Evolutionary conservation across 352 stramenopile species (phyloP).

Genomic region (Globisporangium cystogenes): DNA sequence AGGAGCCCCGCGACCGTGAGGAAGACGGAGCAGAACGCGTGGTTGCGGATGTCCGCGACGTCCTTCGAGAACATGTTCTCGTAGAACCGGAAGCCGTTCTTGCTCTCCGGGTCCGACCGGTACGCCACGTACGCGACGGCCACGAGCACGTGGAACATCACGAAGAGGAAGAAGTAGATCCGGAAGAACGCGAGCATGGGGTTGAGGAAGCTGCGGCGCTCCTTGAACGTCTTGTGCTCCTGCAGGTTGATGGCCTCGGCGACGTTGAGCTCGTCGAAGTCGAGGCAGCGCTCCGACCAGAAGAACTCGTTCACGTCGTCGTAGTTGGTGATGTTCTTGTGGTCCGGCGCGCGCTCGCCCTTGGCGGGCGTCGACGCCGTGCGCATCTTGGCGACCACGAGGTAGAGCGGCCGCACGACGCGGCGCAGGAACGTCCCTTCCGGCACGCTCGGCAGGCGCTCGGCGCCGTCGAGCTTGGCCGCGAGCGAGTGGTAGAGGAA

Average conservation of each 20-base stretch:
- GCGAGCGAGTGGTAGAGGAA: conserved; percentile 85
- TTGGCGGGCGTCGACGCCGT: conserved; percentile 18
- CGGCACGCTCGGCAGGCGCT: conserved; percentile 48
- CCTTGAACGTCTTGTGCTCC: conserved; percentile 84
- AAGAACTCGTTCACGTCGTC: conserved; percentile 91
- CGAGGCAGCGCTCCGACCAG: conserved; percentile 65
- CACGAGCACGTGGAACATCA: conserved; percentile 75
- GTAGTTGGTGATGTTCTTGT: conserved; percentile 88
- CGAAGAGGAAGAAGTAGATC: conserved; percentile 85
- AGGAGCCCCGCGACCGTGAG: conserved; percentile 57
- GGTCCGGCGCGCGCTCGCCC: conserved; percentile 35
- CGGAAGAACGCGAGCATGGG: conserved; percentile 80
- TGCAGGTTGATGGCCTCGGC: conserved; percentile 57
- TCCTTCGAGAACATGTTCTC: conserved; percentile 61
- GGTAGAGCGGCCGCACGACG: conserved; percentile 75
- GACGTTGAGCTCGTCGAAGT: conserved; percentile 82
- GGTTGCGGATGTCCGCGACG: conserved; percentile 62
- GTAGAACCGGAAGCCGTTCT: conserved; percentile 61
- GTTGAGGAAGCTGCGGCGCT: conserved; percentile 78
- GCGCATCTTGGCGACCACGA: conserved; percentile 72
- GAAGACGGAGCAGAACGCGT: conserved; percentile 74
- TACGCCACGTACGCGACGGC: conserved; percentile 80
- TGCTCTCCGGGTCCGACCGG: conserved; percentile 51
- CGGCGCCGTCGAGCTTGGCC: conserved; percentile 55
- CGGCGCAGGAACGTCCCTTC: conserved; percentile 69